These are phyloP conservation scores for Colletotrichum sp. DNA, from an alignment of 2,329 filamentous ascomycete species.

Conservation along the genomic window DNA sequence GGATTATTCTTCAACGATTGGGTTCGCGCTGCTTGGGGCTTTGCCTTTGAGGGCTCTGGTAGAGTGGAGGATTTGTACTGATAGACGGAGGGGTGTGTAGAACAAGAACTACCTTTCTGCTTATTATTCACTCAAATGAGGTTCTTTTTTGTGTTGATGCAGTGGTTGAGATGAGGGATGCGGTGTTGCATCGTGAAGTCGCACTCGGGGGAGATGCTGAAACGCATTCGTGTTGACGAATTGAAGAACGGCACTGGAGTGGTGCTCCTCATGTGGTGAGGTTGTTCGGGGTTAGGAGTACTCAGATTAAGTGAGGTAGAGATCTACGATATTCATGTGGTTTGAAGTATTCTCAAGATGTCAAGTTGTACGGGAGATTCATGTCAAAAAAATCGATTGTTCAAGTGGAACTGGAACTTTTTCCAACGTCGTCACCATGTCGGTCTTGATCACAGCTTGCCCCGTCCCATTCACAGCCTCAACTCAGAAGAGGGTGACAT, in stretches of 20 bases:
- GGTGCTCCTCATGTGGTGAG: background rate
- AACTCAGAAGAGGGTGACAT: background rate
- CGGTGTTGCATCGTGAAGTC: background rate
- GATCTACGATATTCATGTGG: background rate
- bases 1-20: slow-evolving; percentile 15
- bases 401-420: no score
- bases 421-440: background rate
- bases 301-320: background rate
- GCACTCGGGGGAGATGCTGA: background rate
- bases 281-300: background rate
- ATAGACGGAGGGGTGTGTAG: slow-evolving; percentile 24
- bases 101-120: slow-evolving; percentile 22
- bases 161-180: background rate
- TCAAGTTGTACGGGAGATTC: background rate
- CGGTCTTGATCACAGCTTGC: background rate
- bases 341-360: background rate
- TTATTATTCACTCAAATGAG: slow-evolving; percentile 2
- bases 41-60: background rate
- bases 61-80: slow-evolving; percentile 13
- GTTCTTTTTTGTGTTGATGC: background rate
- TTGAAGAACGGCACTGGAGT: background rate
- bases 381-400: background rate
- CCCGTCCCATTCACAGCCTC: background rate
- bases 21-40: background rate
- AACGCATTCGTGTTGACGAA: background rate